phyloP scores from a whole-genome alignment of 306 rosid genomes.

The Fagus sylvatica region DNA sequence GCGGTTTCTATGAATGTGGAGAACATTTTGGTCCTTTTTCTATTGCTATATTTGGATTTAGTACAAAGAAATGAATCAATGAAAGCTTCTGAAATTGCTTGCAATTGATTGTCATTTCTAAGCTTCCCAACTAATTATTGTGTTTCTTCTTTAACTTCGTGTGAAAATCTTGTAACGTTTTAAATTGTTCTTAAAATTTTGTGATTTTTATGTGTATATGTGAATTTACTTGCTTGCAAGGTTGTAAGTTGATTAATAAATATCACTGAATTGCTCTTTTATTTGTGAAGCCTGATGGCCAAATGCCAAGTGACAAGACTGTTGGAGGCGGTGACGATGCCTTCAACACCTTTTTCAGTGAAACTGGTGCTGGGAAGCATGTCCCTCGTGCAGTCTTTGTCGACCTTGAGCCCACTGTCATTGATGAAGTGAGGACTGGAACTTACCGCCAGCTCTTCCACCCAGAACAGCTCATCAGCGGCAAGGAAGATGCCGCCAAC shows the following conservation, averaged over 20 bases:
- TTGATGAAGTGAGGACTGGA: constrained; percentile 92
- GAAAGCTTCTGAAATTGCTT: background rate
- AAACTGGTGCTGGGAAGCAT: constrained; percentile 91
- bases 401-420: constrained; percentile 90
- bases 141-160: no score
- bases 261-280: background rate
- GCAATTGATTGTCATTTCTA: background rate
- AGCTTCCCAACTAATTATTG: no score
- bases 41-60: background rate
- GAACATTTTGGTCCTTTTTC: background rate
- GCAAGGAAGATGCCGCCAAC: constrained; percentile 97
- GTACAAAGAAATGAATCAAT: no score
- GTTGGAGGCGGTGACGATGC: constrained; percentile 88
- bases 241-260: background rate
- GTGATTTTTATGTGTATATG: background rate
- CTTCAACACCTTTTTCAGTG: constrained; percentile 90
- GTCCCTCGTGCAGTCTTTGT: constrained; percentile 86
- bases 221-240: no score
- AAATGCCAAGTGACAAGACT: constrained; percentile 87
- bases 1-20: background rate
- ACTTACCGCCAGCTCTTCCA: constrained; percentile 88
- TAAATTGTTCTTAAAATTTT: no score
- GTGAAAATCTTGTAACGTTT: no score
- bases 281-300: constrained; percentile 82
- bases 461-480: constrained; percentile 91